Percentiles rank a stretch among this genome's conserved stretches.
phyloP scores from a whole-genome alignment of 441 rosid genomes.

The Corymbia citriodora region DNA sequence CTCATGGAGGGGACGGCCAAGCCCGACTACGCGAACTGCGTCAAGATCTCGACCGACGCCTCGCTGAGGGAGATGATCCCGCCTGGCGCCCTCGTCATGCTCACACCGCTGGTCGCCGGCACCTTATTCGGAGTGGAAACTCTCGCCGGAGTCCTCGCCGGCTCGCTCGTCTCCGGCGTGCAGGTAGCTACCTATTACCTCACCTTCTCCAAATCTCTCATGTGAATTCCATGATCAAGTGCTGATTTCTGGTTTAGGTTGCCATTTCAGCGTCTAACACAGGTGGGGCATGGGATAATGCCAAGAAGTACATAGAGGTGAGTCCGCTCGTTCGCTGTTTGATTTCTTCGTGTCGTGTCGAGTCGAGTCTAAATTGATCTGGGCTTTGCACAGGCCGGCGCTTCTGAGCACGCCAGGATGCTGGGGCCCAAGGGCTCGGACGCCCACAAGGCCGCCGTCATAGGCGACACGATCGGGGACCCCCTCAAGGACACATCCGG shows the following conservation, averaged over 20 bases:
- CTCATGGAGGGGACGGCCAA: constrained; percentile 61
- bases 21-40: constrained; percentile 65
- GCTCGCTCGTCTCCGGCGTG: constrained; percentile 65
- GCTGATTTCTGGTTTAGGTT: constrained; percentile 20
- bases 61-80: constrained; percentile 67
- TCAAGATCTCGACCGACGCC: constrained; percentile 69
- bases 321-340: not conserved
- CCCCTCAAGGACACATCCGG: constrained; percentile 74
- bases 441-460: constrained; percentile 69
- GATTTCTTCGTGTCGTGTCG: not conserved
- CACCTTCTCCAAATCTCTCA: not conserved
- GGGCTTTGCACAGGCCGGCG: constrained; percentile 37
- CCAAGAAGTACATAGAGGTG: constrained; percentile 72
- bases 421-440: constrained; percentile 74
- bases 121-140: constrained; percentile 66
- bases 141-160: constrained; percentile 68
- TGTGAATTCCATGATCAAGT: not conserved
- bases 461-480: constrained; percentile 74
- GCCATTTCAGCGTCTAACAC: constrained; percentile 81
- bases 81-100: constrained; percentile 64
- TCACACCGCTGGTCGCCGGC: constrained; percentile 64
- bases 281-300: constrained; percentile 75
- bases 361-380: not conserved
- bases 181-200: constrained; percentile 20
- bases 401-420: constrained; percentile 50